These are phyloP conservation scores for Raffaelea ambrosiae DNA, from an alignment of 2,329 filamentous ascomycete genomes.

Conservation along the genomic window DNA sequence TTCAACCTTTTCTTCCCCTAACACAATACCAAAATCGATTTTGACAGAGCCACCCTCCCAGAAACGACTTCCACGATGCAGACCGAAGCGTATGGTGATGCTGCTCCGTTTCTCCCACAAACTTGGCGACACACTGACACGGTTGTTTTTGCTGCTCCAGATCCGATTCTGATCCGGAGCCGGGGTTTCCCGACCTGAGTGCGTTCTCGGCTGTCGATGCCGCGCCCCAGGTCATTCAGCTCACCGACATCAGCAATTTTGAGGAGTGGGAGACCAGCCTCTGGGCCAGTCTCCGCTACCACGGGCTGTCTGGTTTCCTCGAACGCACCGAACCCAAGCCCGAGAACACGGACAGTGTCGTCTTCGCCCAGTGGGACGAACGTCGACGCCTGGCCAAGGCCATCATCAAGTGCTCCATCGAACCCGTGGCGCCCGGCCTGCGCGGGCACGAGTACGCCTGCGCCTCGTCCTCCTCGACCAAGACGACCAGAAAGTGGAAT, in stretches of 20 bases:
- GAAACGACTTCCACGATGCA: too few species aligned
- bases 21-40: too few species aligned
- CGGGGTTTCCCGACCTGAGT: too few species aligned
- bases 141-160: too few species aligned
- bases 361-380: constrained; percentile 8
- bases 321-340: background rate
- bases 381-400: constrained; percentile 8
- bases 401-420: constrained; percentile 8
- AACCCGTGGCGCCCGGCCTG: background rate
- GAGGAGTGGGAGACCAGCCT: constrained; percentile 7
- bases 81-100: too few species aligned
- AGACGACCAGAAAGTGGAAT: constrained; percentile 1
- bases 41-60: too few species aligned
- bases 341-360: background rate
- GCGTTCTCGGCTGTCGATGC: too few species aligned
- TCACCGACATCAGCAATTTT: constrained; percentile 6
- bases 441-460: background rate
- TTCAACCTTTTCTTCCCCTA: too few species aligned
- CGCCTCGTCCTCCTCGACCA: background rate
- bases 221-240: background rate
- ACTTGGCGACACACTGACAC: too few species aligned
- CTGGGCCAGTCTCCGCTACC: constrained; percentile 3
- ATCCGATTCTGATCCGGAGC: too few species aligned
- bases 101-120: too few species aligned
- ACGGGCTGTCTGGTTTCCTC: constrained; percentile 7